Percentiles rank a stretch among this genome's conserved stretches.
These are phyloP conservation scores for Prunus mume DNA, from an alignment of 306 rosid species.

Conservation along the genomic window DNA sequence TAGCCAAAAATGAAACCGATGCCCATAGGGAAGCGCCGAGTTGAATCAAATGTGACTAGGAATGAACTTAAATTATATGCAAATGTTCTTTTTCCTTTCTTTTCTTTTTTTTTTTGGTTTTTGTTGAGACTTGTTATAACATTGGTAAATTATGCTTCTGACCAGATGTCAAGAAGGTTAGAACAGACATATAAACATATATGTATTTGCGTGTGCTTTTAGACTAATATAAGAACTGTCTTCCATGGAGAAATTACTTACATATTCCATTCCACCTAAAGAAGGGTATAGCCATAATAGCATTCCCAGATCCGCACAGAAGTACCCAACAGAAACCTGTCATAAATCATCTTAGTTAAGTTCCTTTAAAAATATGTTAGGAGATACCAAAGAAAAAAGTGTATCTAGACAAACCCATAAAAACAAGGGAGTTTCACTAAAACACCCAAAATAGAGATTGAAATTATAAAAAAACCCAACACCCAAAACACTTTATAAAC, in stretches of 20 bases:
- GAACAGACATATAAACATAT: neutral
- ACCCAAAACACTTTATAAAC: too few species aligned
- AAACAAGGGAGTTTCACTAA: too few species aligned
- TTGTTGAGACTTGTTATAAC: neutral
- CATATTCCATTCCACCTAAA: slow-evolving; percentile 55
- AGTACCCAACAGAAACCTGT: slow-evolving; percentile 52
- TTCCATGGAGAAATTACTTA: slow-evolving; percentile 30
- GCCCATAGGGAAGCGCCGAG: neutral
- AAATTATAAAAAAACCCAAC: too few species aligned
- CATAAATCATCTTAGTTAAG: slow-evolving; percentile 6
- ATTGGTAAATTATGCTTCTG: neutral
- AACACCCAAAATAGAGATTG: too few species aligned
- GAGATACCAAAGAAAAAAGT: slow-evolving; percentile 1
- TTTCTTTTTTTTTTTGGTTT: neutral
- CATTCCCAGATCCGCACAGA: slow-evolving; percentile 45
- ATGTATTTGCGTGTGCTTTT: neutral
- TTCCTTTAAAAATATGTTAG: neutral
- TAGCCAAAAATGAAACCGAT: neutral
- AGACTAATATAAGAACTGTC: slow-evolving; percentile 6
- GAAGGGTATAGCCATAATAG: slow-evolving; percentile 51
- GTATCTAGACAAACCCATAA: neutral
- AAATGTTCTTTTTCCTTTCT: neutral
- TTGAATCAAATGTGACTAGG: neutral
- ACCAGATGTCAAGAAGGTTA: slow-evolving; percentile 6
- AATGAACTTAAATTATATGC: neutral